A percentile compares a stretch with the other conserved stretches of the same genome.
phyloP scores from a whole-genome alignment of 2,329 filamentous ascomycete species.

The Fonsecaea pedrosoi region DNA sequence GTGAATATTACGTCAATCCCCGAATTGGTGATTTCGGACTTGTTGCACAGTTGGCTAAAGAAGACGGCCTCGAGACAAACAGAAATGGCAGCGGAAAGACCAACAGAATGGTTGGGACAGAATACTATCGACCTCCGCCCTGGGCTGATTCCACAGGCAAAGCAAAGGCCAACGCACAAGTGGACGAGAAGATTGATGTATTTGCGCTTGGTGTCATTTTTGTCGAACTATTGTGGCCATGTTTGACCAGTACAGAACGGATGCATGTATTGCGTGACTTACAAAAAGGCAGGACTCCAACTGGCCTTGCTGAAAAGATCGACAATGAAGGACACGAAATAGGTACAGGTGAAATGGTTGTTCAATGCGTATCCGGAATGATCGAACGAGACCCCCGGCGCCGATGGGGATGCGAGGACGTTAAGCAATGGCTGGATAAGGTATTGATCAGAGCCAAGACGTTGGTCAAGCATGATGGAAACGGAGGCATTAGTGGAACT shows the following conservation, averaged over 20 bases:
- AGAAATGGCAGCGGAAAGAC: not conserved
- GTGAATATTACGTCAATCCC: constrained; percentile 58
- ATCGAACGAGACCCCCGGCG: constrained; percentile 46
- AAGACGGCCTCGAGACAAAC: constrained; percentile 4
- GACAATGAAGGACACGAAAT: constrained; percentile 44
- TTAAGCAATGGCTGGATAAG: constrained; percentile 45
- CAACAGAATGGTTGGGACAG: constrained; percentile 63
- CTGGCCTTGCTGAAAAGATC: constrained; percentile 49
- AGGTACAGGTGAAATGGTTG: constrained; percentile 45
- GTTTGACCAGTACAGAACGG: constrained; percentile 60
- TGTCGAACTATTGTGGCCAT: constrained; percentile 66
- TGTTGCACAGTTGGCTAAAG: constrained; percentile 58
- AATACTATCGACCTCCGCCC: constrained; percentile 65
- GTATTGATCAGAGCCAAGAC: constrained; percentile 17
- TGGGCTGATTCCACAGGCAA: constrained; percentile 14
- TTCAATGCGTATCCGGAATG: constrained; percentile 51
- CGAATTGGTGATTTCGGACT: constrained; percentile 74
- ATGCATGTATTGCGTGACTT: constrained; percentile 51
- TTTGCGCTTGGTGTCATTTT: constrained; percentile 49
- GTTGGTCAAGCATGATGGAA: not conserved
- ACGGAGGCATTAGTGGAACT: not conserved
- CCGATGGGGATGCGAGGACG: constrained; percentile 49
- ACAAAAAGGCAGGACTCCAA: constrained; percentile 45
- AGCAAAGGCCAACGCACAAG: constrained; percentile 24
- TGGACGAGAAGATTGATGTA: constrained; percentile 60